These are phyloP conservation scores for Pythium aquatile DNA, from an alignment of 352 stramenopile species.

Conservation along the genomic window DNA sequence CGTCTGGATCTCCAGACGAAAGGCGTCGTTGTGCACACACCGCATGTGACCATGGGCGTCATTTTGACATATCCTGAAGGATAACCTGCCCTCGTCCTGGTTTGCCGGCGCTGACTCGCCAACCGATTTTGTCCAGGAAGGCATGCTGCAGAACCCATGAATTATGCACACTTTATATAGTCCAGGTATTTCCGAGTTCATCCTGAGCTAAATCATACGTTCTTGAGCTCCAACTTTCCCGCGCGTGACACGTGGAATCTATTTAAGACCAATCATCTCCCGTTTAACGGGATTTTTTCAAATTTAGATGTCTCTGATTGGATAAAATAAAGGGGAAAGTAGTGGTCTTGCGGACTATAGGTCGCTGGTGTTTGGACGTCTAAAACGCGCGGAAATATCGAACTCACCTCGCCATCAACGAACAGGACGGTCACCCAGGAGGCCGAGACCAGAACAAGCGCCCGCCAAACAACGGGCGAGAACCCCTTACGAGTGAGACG, in stretches of 20 bases:
- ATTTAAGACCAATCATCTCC: constrained; percentile 10
- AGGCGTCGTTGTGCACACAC: background rate
- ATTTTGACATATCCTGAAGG: too few species aligned
- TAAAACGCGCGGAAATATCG: constrained; percentile 24
- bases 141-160: background rate
- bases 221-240: background rate
- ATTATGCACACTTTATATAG: background rate
- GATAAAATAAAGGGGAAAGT: constrained; percentile 15
- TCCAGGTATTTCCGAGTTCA: background rate
- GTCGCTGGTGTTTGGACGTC: constrained; percentile 14
- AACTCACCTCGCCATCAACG: constrained; percentile 11
- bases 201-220: background rate
- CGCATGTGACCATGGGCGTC: background rate
- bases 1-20: background rate
- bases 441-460: constrained; percentile 26
- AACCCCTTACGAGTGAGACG: constrained; percentile 20
- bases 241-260: constrained; percentile 3
- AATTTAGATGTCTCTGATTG: constrained; percentile 9
- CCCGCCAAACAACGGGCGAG: constrained; percentile 25
- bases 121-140: background rate
- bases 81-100: background rate
- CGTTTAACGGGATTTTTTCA: background rate
- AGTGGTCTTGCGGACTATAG: constrained; percentile 5
- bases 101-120: background rate
- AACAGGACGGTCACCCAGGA: background rate